These are phyloP conservation scores for Colletotrichum incanum DNA, from an alignment of 2,329 filamentous ascomycete genomes.

Conservation along the genomic window DNA sequence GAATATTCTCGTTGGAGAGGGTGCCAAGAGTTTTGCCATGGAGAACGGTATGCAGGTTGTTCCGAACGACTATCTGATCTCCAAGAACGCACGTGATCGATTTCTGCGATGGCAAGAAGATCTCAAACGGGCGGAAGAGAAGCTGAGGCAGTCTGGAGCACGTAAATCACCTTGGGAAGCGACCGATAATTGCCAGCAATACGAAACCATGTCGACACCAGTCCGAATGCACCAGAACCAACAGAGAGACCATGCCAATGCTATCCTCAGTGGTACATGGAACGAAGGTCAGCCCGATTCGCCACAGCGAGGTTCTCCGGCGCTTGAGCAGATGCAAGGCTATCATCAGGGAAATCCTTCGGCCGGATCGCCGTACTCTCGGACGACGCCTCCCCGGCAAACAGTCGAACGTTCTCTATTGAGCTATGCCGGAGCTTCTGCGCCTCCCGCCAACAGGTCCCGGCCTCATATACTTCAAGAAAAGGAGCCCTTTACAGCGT, in stretches of 20 bases:
- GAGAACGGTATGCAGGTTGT: slow-evolving; percentile 82
- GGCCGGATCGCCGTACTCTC: slow-evolving; percentile 13
- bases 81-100: slow-evolving; percentile 82
- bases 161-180: slow-evolving; percentile 47
- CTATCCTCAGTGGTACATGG: slow-evolving; percentile 72
- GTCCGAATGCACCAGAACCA: slow-evolving; percentile 32
- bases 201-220: slow-evolving; percentile 50
- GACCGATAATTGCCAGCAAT: slow-evolving; percentile 46
- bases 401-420: slow-evolving; percentile 48
- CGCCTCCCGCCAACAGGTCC: slow-evolving; percentile 28
- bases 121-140: slow-evolving; percentile 73
- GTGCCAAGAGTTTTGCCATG: slow-evolving; percentile 88
- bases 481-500: background rate
- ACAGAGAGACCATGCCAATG: slow-evolving; percentile 66
- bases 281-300: slow-evolving; percentile 76
- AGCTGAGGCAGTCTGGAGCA: slow-evolving; percentile 48
- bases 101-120: slow-evolving; percentile 86
- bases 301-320: slow-evolving; percentile 54
- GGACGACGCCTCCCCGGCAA: slow-evolving; percentile 35
- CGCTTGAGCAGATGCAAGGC: slow-evolving; percentile 27
- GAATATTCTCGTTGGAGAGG: slow-evolving; percentile 89
- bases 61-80: slow-evolving; percentile 85
- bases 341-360: slow-evolving; percentile 10
- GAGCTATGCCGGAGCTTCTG: slow-evolving; percentile 46
- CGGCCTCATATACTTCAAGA: slow-evolving; percentile 17